Base-by-base conservation (phyloP, 345 rosid genomes). In the Pugionium dolabratum region DNA sequence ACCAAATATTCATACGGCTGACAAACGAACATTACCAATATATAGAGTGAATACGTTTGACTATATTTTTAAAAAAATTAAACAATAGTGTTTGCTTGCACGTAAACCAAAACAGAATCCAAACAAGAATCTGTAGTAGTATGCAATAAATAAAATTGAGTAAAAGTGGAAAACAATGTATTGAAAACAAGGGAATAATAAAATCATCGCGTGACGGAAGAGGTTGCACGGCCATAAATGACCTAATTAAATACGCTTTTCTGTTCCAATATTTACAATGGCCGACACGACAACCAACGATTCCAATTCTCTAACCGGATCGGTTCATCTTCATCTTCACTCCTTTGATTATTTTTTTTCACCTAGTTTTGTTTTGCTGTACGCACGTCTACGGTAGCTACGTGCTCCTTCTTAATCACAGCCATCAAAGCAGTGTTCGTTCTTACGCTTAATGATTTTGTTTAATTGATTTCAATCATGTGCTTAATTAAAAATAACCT, bases 231-330 rank as follows among this genome's bases (percentile, higher is more conserved):
- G 25, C 50, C 57, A 41, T 47, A 40, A 37, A 49, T 48, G 33
- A 32, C 52, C 58, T 50, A 25, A 43, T n/a, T 31, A 31, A 0
- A 41, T 42, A 59, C 36, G 30, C 36, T 34, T 55, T 66, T 37
- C 6, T 26, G 42, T 51, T 59, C 9, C 10, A 60, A 34, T n/a
- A n/a, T n/a, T 59, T 41, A 50, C 66, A 52, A 30, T 69, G 67
- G 73, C 74, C 75, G 56, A 62, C 74, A 62, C 39, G 27, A 33
- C 34, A 39, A 30, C 51, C 32, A 52, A 61, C 61, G 39, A 61
- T 52, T 49, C 47, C 29, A 52, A 26, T 42, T 52, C 54, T 61
- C 60, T 51, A 52, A 52, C 54, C 60, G 46, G 67, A 27, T 52
- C 59, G 60, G 60, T 60, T 27, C 8, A 60, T 50, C 73, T 59